Conservation (phyloP, 352 stramenopile genomes). For the Phytophthora multivora region DNA sequence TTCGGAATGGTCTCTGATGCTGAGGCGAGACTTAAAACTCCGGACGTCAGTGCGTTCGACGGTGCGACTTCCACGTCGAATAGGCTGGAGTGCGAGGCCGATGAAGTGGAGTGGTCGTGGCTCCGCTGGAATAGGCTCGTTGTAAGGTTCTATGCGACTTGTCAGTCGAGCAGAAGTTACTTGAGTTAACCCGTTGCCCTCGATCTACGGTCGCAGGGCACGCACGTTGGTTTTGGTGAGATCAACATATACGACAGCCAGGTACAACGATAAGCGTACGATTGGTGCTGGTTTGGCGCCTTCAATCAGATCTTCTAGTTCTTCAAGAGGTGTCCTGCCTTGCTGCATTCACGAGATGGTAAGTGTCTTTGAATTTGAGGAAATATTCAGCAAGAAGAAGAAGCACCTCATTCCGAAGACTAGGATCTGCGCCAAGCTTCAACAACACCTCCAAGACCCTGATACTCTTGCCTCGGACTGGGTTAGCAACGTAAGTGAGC, state of each 20-base stretch:
- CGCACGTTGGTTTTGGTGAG: neutral
- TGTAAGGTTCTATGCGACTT: neutral
- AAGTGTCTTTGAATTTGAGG: neutral
- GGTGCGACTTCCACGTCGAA: neutral
- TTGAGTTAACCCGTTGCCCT: slow-evolving; percentile 11
- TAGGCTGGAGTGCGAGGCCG: slow-evolving; percentile 7
- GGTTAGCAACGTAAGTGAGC: neutral
- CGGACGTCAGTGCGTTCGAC: slow-evolving; percentile 21
- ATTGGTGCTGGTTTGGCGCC: slow-evolving; percentile 22
- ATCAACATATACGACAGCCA: neutral
- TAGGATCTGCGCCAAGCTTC: slow-evolving; percentile 61
- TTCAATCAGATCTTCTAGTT: slow-evolving; percentile 39
- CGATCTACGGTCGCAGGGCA: slow-evolving; percentile 5
- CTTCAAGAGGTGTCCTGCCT: slow-evolving; percentile 71
- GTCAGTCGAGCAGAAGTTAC: slow-evolving; percentile 16
- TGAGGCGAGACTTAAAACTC: slow-evolving; percentile 27
- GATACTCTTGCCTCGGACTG: slow-evolving; percentile 56
- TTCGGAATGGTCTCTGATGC: slow-evolving; percentile 16
- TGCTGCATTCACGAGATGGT: slow-evolving; percentile 35
- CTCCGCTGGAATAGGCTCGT: slow-evolving; percentile 3
- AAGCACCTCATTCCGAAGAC: slow-evolving; percentile 60
- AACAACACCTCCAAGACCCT: slow-evolving; percentile 64
- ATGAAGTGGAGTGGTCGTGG: slow-evolving; percentile 10
- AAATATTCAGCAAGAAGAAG: neutral
- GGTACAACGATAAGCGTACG: slow-evolving; percentile 24